Percentiles rank a stretch among this genome's conserved stretches.
These are phyloP conservation scores for Arthrinium phaeospermum DNA, from an alignment of 2,329 filamentous ascomycete species.

Conservation along the genomic window DNA sequence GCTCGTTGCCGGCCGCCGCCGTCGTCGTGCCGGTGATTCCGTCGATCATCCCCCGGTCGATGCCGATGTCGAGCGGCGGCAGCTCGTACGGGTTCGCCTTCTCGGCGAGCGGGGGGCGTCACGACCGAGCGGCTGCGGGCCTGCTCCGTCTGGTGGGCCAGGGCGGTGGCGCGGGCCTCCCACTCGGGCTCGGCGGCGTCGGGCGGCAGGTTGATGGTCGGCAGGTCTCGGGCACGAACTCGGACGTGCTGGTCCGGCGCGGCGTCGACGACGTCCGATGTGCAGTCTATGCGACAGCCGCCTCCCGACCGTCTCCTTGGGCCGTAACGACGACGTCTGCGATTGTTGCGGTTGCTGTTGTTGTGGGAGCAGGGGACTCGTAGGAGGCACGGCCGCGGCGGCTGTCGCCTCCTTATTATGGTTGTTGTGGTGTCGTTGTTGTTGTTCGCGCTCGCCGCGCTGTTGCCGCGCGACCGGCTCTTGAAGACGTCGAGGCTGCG, in stretches of 20 bases:
- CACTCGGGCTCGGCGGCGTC: constrained; percentile 72
- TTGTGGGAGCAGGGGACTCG: not conserved
- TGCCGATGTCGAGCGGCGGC: not conserved
- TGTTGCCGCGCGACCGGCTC: constrained; percentile 54
- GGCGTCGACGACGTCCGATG: constrained; percentile 47
- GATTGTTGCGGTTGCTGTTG: constrained; percentile 43
- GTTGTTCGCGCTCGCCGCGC: constrained; percentile 44
- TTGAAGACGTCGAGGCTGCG: constrained; percentile 54
- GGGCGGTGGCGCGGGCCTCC: constrained; percentile 91
- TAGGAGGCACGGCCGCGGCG: not conserved
- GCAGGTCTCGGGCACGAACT: constrained; percentile 80
- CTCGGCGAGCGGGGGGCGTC: constrained; percentile 34
- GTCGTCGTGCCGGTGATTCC: not conserved
- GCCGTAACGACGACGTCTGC: constrained; percentile 61
- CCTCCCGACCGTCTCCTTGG: constrained; percentile 31
- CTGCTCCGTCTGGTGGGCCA: constrained; percentile 68
- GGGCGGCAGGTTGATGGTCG: constrained; percentile 65
- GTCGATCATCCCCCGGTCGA: not conserved
- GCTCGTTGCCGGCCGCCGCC: constrained; percentile 5
- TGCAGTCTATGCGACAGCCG: constrained; percentile 74
- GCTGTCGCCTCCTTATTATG: constrained; percentile 35
- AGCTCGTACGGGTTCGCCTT: constrained; percentile 35
- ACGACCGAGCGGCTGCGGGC: constrained; percentile 46
- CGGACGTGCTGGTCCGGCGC: constrained; percentile 64
- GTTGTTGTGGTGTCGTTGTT: not conserved